Base-by-base conservation (phyloP, 495 filamentous ascomycete genomes). In the Cryomyces minteri region DNA sequence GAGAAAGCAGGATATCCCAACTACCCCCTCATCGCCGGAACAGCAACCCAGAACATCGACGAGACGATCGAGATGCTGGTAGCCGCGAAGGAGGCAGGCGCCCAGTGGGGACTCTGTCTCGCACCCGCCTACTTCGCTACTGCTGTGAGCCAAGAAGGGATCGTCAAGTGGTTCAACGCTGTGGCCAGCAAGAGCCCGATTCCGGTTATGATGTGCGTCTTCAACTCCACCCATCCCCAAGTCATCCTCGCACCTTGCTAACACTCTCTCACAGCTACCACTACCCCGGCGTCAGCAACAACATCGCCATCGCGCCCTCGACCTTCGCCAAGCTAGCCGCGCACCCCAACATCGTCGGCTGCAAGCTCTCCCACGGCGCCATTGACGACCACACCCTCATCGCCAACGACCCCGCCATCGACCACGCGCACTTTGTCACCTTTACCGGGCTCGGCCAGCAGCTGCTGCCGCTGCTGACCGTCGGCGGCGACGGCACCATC, bases 21-120 rank as follows among this genome's bases (percentile, higher is more conserved):
- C 49, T 78, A 76, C 44, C 79, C 79, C 0, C 60, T 84, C 34
- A 79, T 83, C 57, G 80, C 78, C 0, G 80, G 79, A 1, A 78
- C 77, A 0, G 64, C 78, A 7, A 71, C 70, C 0, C 73, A 79
- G 48, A 72, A 68, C 32, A 66, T 83, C 44, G 73, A 71, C 8
- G 80, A 80, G 53, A 76, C 73, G 18, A 56, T 82, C 6, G 62
- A 74, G 53, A 66, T 74, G 60, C 56, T 81, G 44, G 53, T 61
- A 18, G 71, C 71, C 41, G 72, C 72, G 7, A 65, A 67, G 12
- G 60, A 69, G 8, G 80, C 78, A 0, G 75, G 79, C 10, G 72
- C 71, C 9, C 66, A 77, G 44, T 82, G 72, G 68, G 80, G 74
- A 12, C 56, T 58, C 46, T 50, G 51, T 11, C 48, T 58, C n/a